Evolutionary conservation across 345 rosid species (phyloP).

Genomic region (Eucalyptus victrix): DNA sequence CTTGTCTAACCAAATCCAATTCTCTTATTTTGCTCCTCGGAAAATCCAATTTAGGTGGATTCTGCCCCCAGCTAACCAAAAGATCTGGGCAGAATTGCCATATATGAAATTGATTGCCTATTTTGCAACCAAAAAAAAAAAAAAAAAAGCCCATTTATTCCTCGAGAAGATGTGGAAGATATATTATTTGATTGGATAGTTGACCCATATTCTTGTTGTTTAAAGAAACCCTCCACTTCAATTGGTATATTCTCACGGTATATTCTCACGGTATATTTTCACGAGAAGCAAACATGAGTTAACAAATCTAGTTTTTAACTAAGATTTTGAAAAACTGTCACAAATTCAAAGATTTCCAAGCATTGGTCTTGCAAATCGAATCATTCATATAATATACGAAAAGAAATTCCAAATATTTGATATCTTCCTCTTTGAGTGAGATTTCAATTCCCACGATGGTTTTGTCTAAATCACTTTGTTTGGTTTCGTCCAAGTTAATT

Average conservation of each 20-base stretch:
- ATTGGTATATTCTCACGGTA: not conserved
- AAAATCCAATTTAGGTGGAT: not conserved
- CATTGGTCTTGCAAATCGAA: not conserved
- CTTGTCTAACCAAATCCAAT: not conserved
- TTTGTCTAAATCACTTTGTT: not conserved
- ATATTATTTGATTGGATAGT: not conserved
- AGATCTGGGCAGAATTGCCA: not conserved
- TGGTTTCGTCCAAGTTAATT: not conserved
- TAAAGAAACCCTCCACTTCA: not conserved
- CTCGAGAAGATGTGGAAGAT: not conserved
- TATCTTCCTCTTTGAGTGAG: not conserved
- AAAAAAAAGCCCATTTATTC: not conserved
- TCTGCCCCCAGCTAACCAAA: not conserved
- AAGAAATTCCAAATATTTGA: not conserved
- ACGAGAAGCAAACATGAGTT: not conserved
- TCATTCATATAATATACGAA: not conserved
- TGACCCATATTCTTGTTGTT: not conserved
- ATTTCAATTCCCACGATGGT: accelerated
- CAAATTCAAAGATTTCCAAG: not conserved
- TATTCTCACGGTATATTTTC: not conserved
- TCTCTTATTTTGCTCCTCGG: not conserved
- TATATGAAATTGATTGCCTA: not conserved
- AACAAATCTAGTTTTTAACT: not conserved
- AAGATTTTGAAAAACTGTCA: not conserved
- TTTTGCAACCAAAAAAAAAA: not conserved